Conservation (phyloP, 805 yeast genomes). For the Lachancea meyersii region DNA sequence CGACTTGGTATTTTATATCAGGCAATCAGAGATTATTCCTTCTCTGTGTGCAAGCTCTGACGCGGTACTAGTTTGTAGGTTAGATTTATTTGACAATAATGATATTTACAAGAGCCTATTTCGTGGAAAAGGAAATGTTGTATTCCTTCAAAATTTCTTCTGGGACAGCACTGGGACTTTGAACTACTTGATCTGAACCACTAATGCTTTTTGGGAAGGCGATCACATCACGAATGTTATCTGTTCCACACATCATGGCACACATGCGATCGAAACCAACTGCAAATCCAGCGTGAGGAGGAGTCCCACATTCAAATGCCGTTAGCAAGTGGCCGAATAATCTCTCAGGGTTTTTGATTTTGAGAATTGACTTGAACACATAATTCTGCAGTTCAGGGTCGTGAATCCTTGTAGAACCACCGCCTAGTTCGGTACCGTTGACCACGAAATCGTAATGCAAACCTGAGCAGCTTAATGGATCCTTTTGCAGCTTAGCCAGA, state of each 20-base stretch:
- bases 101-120: neutral
- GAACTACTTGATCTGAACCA: constrained; percentile 84
- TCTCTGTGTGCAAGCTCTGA: too few relatives aligned
- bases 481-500: constrained; percentile 43
- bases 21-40: too few relatives aligned
- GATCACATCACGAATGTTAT: constrained; percentile 83
- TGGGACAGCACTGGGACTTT: constrained; percentile 67
- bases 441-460: constrained; percentile 92
- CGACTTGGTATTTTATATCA: too few relatives aligned
- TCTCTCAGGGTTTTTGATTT: constrained; percentile 49
- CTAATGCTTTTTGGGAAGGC: constrained; percentile 92
- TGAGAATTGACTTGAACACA: constrained; percentile 59
- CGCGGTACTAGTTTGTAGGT: too few relatives aligned
- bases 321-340: constrained; percentile 80
- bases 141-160: constrained; percentile 49
- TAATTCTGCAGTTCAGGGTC: constrained; percentile 72
- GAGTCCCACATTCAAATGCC: constrained; percentile 87
- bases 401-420: constrained; percentile 94
- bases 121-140: constrained; percentile 30
- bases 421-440: constrained; percentile 94
- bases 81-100: neutral
- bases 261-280: constrained; percentile 90
- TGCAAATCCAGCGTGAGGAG: constrained; percentile 98
- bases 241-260: constrained; percentile 77
- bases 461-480: constrained; percentile 67